Evolutionary conservation across 768 basidiomycete species (phyloP).

Genomic region (Tremella mesenterica): DNA sequence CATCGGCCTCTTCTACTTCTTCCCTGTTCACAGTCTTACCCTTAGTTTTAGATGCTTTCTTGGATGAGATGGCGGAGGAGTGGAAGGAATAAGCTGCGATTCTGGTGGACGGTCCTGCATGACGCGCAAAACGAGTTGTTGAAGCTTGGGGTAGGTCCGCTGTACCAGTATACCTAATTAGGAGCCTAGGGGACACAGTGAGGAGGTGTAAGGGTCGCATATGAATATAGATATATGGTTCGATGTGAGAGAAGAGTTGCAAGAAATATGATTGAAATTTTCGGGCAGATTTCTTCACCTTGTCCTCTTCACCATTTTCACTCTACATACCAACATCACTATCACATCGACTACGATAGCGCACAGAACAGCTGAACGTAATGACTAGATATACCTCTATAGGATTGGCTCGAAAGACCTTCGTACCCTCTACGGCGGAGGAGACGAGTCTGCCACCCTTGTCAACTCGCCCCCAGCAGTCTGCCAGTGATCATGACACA

Average conservation of each 20-base stretch:
- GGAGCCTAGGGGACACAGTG: too few species aligned
- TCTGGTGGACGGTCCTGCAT: too few species aligned
- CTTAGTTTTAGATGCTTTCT: constrained; percentile 7
- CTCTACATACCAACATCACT: background rate
- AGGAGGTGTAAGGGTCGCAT: too few species aligned
- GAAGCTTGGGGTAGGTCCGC: too few species aligned
- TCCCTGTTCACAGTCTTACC: constrained; percentile 12
- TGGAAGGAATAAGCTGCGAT: too few species aligned
- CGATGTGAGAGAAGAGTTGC: too few species aligned
- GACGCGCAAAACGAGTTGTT: too few species aligned
- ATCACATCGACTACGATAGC: background rate
- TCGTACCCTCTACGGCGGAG: constrained; percentile 38
- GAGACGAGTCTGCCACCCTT: constrained; percentile 16
- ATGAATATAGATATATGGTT: too few species aligned
- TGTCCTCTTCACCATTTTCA: background rate
- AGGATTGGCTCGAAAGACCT: constrained; percentile 33
- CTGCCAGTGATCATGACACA: too few species aligned
- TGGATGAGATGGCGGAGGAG: constrained; percentile 3
- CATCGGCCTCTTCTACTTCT: constrained; percentile 13
- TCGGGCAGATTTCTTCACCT: background rate
- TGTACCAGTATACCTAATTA: too few species aligned
- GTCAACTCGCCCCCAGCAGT: constrained; percentile 1
- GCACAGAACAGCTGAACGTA: background rate
- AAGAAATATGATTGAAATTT: too few species aligned
- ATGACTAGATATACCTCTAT: constrained; percentile 43